Base-by-base conservation (phyloP, 257 asterid species). In the Primulina tabacum region DNA sequence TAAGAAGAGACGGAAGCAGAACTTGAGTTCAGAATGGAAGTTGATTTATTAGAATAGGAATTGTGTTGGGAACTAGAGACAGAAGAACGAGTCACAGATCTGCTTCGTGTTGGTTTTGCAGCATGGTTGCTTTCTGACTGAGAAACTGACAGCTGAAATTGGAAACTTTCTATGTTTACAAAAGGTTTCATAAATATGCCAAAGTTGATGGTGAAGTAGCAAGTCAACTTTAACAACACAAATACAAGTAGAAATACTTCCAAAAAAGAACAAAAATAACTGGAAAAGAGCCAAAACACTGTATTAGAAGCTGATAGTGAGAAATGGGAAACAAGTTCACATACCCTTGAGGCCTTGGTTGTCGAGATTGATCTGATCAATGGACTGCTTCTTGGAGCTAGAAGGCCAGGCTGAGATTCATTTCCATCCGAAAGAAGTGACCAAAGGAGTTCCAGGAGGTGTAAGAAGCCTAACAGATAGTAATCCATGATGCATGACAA, bases 371-470 rank as follows among this genome's bases (percentile, higher is more conserved):
- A 91, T 81, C 96, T 82, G 62, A 74, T 82, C 75, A 82, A 65
- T 30, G 87, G 82, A 82, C 89, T 86, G 75, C 76, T 83, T 76
- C 96, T 91, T 68, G 90, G 85, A 73, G 95, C 87, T 75, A 71
- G 70, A 50, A 78, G 76, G 73, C 79, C 79, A 16, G 82, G 66
- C 69, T 75, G 90, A 76, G 93, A 75, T 76, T 85, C 96, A 79
- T 75, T 82, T 74, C 86, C 90, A 77, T 88, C 89, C 43, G 84
- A 71, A 71, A 67, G 96, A 75, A 78, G 99, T 84, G 71, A 87
- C 90, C 79, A 91, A 75, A 47, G 99, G 99, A 79, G 97, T 91
- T 73, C 92, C 99, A 65, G 99, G 99, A 79, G 99, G 99, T 69
- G 99, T 94, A 71, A 94, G 97, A 86, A 94, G 99, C 99, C 99